phyloP scores from a whole-genome alignment of 805 yeast species.

The Lipomyces yamanashiensis region DNA sequence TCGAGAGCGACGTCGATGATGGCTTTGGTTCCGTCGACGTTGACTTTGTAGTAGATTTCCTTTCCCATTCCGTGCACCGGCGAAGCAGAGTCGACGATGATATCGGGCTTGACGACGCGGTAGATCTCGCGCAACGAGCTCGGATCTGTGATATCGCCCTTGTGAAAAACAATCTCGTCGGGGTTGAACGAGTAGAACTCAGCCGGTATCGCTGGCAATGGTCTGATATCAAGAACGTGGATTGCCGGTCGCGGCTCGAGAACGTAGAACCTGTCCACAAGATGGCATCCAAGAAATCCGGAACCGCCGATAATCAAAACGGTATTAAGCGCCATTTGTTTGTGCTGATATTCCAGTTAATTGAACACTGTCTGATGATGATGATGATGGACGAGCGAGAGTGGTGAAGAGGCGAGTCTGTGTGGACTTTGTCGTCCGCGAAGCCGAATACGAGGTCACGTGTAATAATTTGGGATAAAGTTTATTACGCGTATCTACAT shows the following conservation, averaged over 20 bases:
- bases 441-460: no score
- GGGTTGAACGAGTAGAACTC: slow-evolving; percentile 74
- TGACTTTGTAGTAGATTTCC: slow-evolving; percentile 83
- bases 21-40: slow-evolving; percentile 84
- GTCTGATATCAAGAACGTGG: slow-evolving; percentile 86
- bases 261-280: slow-evolving; percentile 80
- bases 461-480: no score
- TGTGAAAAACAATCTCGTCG: slow-evolving; percentile 56
- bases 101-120: slow-evolving; percentile 61
- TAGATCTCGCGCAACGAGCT: slow-evolving; percentile 72
- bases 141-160: slow-evolving; percentile 76
- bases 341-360: not conserved
- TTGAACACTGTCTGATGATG: no score
- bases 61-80: slow-evolving; percentile 91
- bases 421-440: no score
- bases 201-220: slow-evolving; percentile 72
- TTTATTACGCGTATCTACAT: no score
- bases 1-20: slow-evolving; percentile 53
- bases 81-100: slow-evolving; percentile 93
- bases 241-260: slow-evolving; percentile 69
- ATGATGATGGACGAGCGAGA: no score
- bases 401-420: not conserved
- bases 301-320: slow-evolving; percentile 94
- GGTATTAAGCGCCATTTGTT: slow-evolving; percentile 38
- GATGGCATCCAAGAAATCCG: slow-evolving; percentile 90